Evolutionary conservation across 1,284 basidiomycete species (phyloP), one percentile per base, ranked within the genome.

Genomic region (Pterulicium gracile): DNA sequence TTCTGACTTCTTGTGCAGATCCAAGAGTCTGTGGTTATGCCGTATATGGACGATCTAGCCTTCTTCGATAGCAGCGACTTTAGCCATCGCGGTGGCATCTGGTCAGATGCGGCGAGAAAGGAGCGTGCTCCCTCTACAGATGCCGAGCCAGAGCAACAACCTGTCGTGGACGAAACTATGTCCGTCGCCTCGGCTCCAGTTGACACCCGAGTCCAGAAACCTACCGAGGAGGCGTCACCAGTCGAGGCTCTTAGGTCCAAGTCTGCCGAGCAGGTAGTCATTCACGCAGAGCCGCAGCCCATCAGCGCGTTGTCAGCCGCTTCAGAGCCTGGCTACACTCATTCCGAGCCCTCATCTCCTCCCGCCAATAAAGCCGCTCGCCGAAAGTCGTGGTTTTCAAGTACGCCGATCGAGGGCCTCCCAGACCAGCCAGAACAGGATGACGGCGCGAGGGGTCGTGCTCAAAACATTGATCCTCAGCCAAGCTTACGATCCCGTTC

Each of bases 1-100:
- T n/a, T 42, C 50, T 3, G 42, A 41, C 47, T 46, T 49, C 49
- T 46, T 50, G n/a, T 49, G 3, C 56, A 95, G 91, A 86, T 97
- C 44, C 75, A 79, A 55, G 95, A 98, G 57, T 94, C 91, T 0
- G 76, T 98, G 21, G 94, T 98, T 7, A 66, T 95, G 55, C 96
- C 96, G 4, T 91, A 97, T 65, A 95, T 97, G 90, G 95, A 98
- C 62, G 95, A 98, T 58, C 83, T 97, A 49, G 75, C 93, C 2
- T 98, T 94, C 75, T 98, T 96, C 61, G 87, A 95, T 61, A 94
- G 87, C 36, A 60, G 64, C 1, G 58, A 65, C 3, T 78, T 79
- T 49, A 56, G 65, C 36, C 76, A 79, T 50, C 81, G 95, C 39
- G 95, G 94, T 43, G 95, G 93, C 2, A 88, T 98, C 52, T 98